phyloP scores from a whole-genome alignment of 148 eudicot species.

The Cornus controversa region DNA sequence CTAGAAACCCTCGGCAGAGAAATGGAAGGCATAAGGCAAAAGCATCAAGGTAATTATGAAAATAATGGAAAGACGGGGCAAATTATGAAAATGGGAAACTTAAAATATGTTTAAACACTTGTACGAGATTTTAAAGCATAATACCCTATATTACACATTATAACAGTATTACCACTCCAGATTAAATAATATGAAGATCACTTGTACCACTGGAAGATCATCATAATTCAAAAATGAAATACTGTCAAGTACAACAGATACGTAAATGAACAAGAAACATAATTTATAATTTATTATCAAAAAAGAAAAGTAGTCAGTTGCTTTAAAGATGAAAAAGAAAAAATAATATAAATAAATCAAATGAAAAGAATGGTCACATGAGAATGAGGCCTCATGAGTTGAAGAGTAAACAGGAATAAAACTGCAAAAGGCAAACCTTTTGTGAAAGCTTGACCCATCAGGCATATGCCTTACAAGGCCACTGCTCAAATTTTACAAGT shows the following conservation, averaged over 20 bases:
- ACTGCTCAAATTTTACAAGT: not conserved
- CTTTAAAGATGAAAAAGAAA: not conserved
- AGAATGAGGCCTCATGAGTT: not conserved
- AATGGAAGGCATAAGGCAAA: not conserved
- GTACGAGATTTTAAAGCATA: not conserved
- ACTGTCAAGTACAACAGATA: not conserved
- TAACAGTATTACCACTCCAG: not conserved
- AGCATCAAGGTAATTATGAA: not conserved
- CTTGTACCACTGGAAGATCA: not conserved
- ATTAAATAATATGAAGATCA: not conserved
- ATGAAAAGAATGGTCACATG: not conserved
- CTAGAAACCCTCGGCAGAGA: not conserved
- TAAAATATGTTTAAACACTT: constrained; percentile 3
- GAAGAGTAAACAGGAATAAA: not conserved
- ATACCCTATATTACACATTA: not conserved
- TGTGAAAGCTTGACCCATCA: not conserved
- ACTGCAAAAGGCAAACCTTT: not conserved
- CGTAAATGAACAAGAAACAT: not conserved
- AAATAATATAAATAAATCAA: not conserved
- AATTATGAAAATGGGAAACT: too few species aligned
- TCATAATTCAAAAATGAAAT: not conserved
- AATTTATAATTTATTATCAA: not conserved
- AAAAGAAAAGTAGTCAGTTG: not conserved
- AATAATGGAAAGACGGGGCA: too few species aligned
- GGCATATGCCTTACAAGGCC: constrained; percentile 9